Percentiles rank a stretch among this genome's conserved stretches.
Conservation (phyloP, 139 green algal species). For the Asterochloris sp. region DNA sequence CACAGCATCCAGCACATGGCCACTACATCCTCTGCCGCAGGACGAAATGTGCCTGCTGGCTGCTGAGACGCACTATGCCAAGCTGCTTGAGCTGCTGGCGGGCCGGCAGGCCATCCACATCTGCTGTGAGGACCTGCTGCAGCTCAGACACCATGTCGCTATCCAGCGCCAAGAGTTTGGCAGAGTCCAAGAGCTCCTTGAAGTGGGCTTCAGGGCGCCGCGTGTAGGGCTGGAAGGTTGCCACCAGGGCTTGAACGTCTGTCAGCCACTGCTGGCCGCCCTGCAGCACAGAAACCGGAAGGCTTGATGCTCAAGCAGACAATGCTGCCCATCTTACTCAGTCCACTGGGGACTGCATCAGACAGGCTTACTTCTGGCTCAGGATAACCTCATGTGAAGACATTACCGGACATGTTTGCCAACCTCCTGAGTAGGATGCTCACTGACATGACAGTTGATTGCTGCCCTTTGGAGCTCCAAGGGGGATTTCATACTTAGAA, state of each 20-base stretch:
- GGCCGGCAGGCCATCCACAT: not conserved
- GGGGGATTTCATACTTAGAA: no score
- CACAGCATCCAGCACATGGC: not conserved
- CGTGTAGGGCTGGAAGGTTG: slow-evolving; percentile 41
- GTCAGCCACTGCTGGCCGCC: slow-evolving; percentile 26
- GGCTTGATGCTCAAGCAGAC: not conserved
- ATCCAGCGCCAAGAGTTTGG: slow-evolving; percentile 11
- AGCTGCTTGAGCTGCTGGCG: not conserved
- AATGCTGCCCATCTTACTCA: not conserved
- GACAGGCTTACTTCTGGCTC: not conserved
- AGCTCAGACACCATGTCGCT: not conserved
- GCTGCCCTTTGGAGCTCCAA: not conserved
- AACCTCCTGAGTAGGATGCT: not conserved
- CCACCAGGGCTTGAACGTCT: slow-evolving; percentile 29
- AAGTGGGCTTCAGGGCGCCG: slow-evolving; percentile 43
- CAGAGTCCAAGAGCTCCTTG: slow-evolving; percentile 40
- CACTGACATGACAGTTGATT: not conserved
- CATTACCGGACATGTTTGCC: not conserved
- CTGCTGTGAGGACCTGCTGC: not conserved
- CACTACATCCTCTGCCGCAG: slow-evolving; percentile 19
- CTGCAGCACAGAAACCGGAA: slow-evolving; percentile 4
- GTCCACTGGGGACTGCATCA: not conserved
- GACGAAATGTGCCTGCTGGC: slow-evolving; percentile 25
- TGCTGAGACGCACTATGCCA: slow-evolving; percentile 7
- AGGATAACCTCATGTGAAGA: not conserved